Evolutionary conservation across 2,329 filamentous ascomycete genomes (phyloP), one percentile per base, ranked within the genome.

Genomic region (Colletotrichum filicis): DNA sequence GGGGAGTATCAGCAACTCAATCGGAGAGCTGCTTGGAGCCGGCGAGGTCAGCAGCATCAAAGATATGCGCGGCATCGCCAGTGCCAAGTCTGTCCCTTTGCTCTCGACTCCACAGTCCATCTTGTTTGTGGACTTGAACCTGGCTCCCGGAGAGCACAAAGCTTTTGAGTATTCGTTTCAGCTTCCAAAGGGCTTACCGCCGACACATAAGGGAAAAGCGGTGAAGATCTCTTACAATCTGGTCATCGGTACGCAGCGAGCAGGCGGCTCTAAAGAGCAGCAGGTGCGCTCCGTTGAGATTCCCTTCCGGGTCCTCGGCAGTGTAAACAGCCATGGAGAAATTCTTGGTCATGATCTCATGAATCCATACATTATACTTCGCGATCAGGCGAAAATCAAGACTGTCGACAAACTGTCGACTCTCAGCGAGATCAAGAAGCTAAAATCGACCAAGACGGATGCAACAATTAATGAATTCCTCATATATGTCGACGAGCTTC

Each of bases 91-190:
- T 3, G 92, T 99, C 56, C 97, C 97, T 0, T 86, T 99, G 59
- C 87, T 99, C n/a, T 97, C 94, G 19, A 98, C 96, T 5, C 95
- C 96, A 1, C 97, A 98, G 83, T 98, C 95, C 2, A 94, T 99
- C 74, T 85, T 99, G 14, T 99, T 99, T 81, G 97, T 99, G 66
- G 95, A 99, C 81, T 86, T 99, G 68, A 92, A 93, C 77, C 88
- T 99, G 26, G 92, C 90, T 7, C 95, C 97, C 0, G 97, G 96
- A 1, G 95, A 99, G 83, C 97, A 95, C 81, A 92, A 91, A 77
- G 93, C 92, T 60, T 99, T 93, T 79, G 94, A 93, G 62, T 99
- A 98, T 81, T 90, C 91, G 1, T 98, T 98, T 81, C 92, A 90
- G 57, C 85, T 99, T 66, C 97, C 97, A 0, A 92, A 92, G 78